phyloP scores from a whole-genome alignment of 257 asterid species.

The Linderniella brevidens region DNA sequence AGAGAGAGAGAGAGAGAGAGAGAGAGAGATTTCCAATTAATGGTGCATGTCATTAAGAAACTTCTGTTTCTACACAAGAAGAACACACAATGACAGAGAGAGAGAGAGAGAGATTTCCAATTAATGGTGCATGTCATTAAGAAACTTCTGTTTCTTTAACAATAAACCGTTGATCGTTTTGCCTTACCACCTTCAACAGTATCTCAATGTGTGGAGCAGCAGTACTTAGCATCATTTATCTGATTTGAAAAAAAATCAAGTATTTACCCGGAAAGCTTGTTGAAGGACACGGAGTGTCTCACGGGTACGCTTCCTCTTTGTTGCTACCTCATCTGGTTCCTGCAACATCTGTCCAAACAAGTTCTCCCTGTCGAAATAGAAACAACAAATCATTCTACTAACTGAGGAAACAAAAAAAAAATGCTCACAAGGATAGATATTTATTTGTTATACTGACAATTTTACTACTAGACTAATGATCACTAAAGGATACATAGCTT shows the following conservation, averaged over 20 bases:
- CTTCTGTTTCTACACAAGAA: neutral
- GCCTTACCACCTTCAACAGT: too few relatives aligned
- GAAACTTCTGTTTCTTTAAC: neutral
- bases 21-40: neutral
- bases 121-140: neutral
- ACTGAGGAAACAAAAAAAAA: too few relatives aligned
- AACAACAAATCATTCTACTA: too few relatives aligned
- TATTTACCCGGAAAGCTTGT: conserved; percentile 82
- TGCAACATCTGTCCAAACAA: conserved; percentile 86
- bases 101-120: neutral
- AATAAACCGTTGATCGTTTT: too few relatives aligned
- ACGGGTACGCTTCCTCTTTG: conserved; percentile 84
- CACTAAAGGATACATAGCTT: too few relatives aligned
- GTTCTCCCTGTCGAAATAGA: conserved; percentile 45
- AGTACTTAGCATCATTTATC: neutral
- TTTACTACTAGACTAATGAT: too few relatives aligned
- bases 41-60: neutral
- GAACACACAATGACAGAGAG: too few relatives aligned
- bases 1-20: too few relatives aligned
- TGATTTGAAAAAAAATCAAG: too few relatives aligned
- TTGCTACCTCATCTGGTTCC: conserved; percentile 88
- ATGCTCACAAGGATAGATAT: too few relatives aligned
- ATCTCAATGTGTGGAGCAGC: neutral
- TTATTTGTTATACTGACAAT: too few relatives aligned
- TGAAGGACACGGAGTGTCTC: conserved; percentile 80